Conservation (phyloP, 352 stramenopile species). For the Phytophthora melonis region DNA sequence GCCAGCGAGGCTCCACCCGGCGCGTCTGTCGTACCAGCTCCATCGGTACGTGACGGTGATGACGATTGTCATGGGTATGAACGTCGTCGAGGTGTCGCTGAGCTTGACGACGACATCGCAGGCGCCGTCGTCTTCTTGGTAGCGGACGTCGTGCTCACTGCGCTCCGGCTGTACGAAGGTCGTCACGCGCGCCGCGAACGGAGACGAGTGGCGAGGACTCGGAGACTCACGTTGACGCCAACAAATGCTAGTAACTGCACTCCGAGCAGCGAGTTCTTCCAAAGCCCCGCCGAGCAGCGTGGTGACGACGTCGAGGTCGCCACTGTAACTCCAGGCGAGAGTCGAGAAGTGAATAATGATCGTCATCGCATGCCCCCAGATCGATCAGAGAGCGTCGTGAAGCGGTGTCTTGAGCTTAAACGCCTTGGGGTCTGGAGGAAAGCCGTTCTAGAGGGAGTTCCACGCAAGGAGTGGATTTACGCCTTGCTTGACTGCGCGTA, state of each 20-base stretch:
- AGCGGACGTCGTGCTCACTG: slow-evolving; percentile 38
- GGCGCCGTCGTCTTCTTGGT: slow-evolving; percentile 42
- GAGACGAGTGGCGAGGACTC: slow-evolving; percentile 12
- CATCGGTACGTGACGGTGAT: slow-evolving; percentile 42
- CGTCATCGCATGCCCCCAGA: slow-evolving; percentile 9
- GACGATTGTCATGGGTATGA: slow-evolving; percentile 47
- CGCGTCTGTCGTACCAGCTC: slow-evolving; percentile 39
- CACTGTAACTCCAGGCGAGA: slow-evolving; percentile 5
- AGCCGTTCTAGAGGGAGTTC: slow-evolving; percentile 19
- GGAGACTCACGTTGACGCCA: slow-evolving; percentile 26
- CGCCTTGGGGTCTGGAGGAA: slow-evolving; percentile 27
- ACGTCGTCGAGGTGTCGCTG: slow-evolving; percentile 28
- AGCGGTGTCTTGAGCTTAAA: slow-evolving; percentile 34
- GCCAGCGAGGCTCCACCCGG: slow-evolving; percentile 31
- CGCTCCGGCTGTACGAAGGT: slow-evolving; percentile 30
- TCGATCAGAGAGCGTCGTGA: slow-evolving; percentile 21
- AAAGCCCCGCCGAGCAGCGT: background rate
- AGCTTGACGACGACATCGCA: slow-evolving; percentile 37
- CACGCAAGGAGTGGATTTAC: slow-evolving; percentile 29
- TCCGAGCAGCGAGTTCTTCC: slow-evolving; percentile 11
- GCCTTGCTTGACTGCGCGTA: slow-evolving; percentile 27
- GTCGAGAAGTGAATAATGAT: slow-evolving; percentile 10
- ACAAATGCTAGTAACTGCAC: slow-evolving; percentile 8
- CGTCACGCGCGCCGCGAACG: slow-evolving; percentile 18
- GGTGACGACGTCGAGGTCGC: background rate